phyloP scores from a whole-genome alignment of 2,329 filamentous ascomycete genomes.

The Rutstroemia sp. region DNA sequence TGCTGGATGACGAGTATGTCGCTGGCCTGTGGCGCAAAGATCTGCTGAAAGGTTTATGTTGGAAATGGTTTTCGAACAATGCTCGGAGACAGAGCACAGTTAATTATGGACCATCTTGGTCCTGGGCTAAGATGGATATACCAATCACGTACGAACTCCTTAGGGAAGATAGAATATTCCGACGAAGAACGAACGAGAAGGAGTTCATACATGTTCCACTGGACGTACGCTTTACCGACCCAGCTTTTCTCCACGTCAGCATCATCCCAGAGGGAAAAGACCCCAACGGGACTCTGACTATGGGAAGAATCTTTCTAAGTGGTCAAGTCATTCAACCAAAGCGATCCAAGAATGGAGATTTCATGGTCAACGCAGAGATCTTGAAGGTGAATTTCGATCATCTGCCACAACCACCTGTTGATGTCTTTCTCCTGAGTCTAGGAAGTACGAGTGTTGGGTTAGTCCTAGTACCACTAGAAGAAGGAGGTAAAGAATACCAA shows the following conservation, averaged over 20 bases:
- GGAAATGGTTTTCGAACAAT: constrained; percentile 3
- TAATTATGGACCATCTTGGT: constrained; percentile 6
- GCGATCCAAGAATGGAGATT: constrained; percentile 2
- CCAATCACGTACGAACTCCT: constrained; percentile 2
- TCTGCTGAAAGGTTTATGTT: constrained; percentile 8
- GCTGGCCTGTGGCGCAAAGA: constrained; percentile 9
- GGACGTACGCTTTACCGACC: neutral
- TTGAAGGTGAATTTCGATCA: constrained; percentile 1
- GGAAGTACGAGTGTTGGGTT: constrained; percentile 3
- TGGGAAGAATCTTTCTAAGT: neutral
- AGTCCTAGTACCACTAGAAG: neutral
- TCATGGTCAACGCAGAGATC: neutral
- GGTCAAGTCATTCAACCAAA: neutral
- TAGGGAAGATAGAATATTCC: neutral
- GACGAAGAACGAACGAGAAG: neutral
- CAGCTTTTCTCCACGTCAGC: neutral
- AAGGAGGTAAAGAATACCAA: neutral
- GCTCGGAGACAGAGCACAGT: neutral
- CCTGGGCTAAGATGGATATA: constrained; percentile 7
- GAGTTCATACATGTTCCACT: neutral
- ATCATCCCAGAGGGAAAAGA: neutral
- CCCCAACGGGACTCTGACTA: neutral
- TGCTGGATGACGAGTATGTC: constrained; percentile 7
- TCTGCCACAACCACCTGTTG: constrained; percentile 3
- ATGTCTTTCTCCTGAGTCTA: neutral